These are phyloP conservation scores for Microglena sp. DNA, from an alignment of 139 green algal species.

Conservation along the genomic window DNA sequence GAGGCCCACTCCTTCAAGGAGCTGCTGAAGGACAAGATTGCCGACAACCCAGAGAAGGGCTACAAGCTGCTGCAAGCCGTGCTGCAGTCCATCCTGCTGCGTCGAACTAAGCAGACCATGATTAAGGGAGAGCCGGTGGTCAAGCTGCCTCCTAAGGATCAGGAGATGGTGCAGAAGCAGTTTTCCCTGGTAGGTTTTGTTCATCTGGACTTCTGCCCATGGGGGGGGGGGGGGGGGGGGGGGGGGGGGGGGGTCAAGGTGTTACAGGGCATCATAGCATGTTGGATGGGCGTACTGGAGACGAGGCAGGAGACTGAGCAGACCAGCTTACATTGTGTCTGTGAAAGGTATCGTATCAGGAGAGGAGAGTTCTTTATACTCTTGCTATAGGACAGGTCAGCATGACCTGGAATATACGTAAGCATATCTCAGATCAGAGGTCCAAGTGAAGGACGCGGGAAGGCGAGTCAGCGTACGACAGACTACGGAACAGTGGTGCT, in stretches of 20 bases:
- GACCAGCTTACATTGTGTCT: too few relatives aligned
- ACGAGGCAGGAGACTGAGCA: too few relatives aligned
- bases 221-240: background rate
- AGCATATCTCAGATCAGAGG: too few relatives aligned
- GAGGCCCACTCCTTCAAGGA: constrained; percentile 43
- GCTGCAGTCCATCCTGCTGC: constrained; percentile 61
- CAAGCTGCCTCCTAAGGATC: constrained; percentile 39
- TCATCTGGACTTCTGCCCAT: background rate
- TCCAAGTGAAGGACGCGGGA: too few relatives aligned
- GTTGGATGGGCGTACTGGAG: too few relatives aligned
- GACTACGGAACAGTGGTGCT: too few relatives aligned
- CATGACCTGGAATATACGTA: too few relatives aligned
- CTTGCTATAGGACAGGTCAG: too few relatives aligned
- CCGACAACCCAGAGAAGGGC: constrained; percentile 18
- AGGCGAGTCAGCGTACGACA: too few relatives aligned
- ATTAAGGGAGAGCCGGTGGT: constrained; percentile 69
- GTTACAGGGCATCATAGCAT: background rate
- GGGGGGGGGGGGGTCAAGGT: background rate
- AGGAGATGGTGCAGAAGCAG: constrained; percentile 35
- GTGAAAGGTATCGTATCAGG: too few relatives aligned
- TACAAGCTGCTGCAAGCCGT: constrained; percentile 43
- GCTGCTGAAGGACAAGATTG: constrained; percentile 44
- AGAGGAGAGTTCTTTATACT: too few relatives aligned
- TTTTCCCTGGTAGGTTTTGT: constrained; percentile 39
- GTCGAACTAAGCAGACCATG: constrained; percentile 64